These are phyloP conservation scores for Aspergillus hortae DNA, from an alignment of 2,329 filamentous ascomycete genomes.

Conservation along the genomic window DNA sequence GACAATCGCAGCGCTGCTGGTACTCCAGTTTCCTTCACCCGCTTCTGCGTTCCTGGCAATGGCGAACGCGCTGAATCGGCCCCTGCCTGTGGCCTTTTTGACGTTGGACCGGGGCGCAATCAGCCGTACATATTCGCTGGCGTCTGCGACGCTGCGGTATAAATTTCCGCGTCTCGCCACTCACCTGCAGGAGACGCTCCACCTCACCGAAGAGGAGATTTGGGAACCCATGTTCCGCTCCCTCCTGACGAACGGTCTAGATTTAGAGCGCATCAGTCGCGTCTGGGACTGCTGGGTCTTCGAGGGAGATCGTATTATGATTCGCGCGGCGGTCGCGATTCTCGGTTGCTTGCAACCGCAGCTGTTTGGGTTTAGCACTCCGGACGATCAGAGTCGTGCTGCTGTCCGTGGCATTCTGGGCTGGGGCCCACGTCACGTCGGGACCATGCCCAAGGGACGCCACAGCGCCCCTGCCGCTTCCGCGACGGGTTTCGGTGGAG, in stretches of 20 bases:
- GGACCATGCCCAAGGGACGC: conserved; percentile 31
- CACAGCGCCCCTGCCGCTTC: conserved; percentile 32
- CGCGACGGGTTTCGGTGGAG: conserved; percentile 33
- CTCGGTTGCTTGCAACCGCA: conserved; percentile 43
- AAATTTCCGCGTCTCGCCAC: conserved; percentile 55
- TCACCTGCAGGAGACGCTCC: conserved; percentile 46
- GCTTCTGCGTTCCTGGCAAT: conserved; percentile 56
- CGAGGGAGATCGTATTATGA: conserved; percentile 54
- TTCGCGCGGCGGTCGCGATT: conserved; percentile 43
- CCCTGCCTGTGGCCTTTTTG: conserved; percentile 59
- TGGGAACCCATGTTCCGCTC: conserved; percentile 54
- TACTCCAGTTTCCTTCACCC: conserved; percentile 53
- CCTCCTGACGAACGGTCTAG: conserved; percentile 50
- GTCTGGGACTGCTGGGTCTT: conserved; percentile 62
- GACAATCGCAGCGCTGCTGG: conserved; percentile 56
- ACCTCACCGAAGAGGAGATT: conserved; percentile 41
- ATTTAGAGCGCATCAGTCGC: conserved; percentile 52
- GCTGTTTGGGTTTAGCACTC: conserved; percentile 35
- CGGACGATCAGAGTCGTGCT: conserved; percentile 35
- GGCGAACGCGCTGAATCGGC: conserved; percentile 60
- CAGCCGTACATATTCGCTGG: conserved; percentile 53
- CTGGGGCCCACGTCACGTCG: conserved; percentile 34
- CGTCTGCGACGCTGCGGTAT: conserved; percentile 54
- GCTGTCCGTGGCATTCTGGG: conserved; percentile 32
- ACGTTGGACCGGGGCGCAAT: conserved; percentile 56